phyloP scores from a whole-genome alignment of 306 rosid genomes.

The Trifolium repens region DNA sequence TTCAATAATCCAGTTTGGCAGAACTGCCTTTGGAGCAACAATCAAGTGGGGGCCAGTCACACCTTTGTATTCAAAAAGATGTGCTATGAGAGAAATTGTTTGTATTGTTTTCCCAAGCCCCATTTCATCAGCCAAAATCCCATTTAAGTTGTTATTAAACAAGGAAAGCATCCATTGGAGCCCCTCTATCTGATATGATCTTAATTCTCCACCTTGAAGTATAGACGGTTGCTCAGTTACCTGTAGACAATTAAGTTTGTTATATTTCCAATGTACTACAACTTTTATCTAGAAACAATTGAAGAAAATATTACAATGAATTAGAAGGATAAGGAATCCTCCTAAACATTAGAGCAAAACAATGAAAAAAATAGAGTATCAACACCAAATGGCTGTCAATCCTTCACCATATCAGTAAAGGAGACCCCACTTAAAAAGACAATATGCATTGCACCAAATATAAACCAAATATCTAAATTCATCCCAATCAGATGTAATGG shows the following conservation, averaged over 20 bases:
- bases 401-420: slow-evolving; percentile 18
- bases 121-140: slow-evolving; percentile 99
- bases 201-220: slow-evolving; percentile 96
- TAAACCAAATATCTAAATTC: background rate
- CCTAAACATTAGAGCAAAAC: slow-evolving; percentile 12
- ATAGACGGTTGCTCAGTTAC: slow-evolving; percentile 94
- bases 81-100: slow-evolving; percentile 87
- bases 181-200: slow-evolving; percentile 94
- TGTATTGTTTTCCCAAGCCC: slow-evolving; percentile 99
- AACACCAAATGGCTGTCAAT: slow-evolving; percentile 15
- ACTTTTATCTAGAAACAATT: slow-evolving; percentile 35
- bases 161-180: slow-evolving; percentile 99
- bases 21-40: slow-evolving; percentile 98
- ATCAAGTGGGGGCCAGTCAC: slow-evolving; percentile 96
- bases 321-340: slow-evolving; percentile 30
- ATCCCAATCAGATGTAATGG: slow-evolving; percentile 19
- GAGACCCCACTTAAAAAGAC: slow-evolving; percentile 7
- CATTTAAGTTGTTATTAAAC: slow-evolving; percentile 94
- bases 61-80: slow-evolving; percentile 84
- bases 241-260: slow-evolving; percentile 51
- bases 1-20: slow-evolving; percentile 93
- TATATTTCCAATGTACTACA: slow-evolving; percentile 37
- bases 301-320: background rate
- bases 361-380: slow-evolving; percentile 28
- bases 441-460: slow-evolving; percentile 32